phyloP scores from a whole-genome alignment of 345 rosid genomes.

The Salix suchowensis region DNA sequence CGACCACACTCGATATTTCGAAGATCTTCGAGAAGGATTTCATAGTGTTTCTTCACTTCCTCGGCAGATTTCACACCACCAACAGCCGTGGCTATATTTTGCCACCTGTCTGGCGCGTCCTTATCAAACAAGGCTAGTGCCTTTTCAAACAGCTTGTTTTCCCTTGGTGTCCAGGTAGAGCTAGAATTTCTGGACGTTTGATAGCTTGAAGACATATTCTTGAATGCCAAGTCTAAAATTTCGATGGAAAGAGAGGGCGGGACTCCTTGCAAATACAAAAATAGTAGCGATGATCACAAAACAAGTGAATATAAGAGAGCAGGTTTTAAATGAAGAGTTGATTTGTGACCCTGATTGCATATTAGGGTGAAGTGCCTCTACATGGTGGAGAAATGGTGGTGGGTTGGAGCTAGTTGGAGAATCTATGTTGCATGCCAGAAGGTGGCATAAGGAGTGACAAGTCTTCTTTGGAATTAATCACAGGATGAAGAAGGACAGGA shows the following conservation, averaged over 20 bases:
- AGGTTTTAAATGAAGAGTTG: not conserved
- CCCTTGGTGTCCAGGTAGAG: conserved; percentile 42
- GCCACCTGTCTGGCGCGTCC: conserved; percentile 59
- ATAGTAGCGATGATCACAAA: not conserved
- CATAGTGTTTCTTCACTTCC: conserved; percentile 47
- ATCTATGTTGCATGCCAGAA: conserved; percentile 16
- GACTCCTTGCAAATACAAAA: not conserved
- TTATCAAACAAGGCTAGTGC: conserved; percentile 47
- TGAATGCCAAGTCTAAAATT: too few species aligned
- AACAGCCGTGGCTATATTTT: conserved; percentile 47
- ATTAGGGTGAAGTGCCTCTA: conserved; percentile 7
- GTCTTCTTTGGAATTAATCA: conserved; percentile 23
- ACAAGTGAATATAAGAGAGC: not conserved
- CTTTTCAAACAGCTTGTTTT: conserved; percentile 50
- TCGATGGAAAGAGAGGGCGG: not conserved
- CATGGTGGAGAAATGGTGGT: not conserved
- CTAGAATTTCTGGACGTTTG: conserved; percentile 20
- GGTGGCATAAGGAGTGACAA: conserved; percentile 17
- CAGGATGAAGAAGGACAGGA: conserved; percentile 11
- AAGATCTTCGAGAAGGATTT: conserved; percentile 42
- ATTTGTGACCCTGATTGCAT: conserved; percentile 5
- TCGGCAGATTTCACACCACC: conserved; percentile 42
- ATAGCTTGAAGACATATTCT: conserved; percentile 38
- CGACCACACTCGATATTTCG: conserved; percentile 49
- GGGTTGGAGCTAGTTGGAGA: conserved; percentile 29